Percentiles rank a stretch among this genome's conserved stretches.
These are phyloP conservation scores for Camellia japonica DNA, from an alignment of 148 eudicot species.

Conservation along the genomic window DNA sequence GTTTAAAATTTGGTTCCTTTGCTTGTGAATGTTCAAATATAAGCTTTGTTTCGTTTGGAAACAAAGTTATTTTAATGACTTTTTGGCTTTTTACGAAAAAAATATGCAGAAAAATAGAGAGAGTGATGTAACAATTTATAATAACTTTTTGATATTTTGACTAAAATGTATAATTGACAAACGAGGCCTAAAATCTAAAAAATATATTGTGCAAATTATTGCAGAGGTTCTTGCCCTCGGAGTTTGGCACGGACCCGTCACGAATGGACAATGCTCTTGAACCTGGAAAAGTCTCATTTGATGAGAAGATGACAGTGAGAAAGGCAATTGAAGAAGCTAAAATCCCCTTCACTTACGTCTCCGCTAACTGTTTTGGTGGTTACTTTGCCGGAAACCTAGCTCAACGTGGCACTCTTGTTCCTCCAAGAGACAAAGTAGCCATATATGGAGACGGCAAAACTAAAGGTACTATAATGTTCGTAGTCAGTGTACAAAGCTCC, in stretches of 20 bases:
- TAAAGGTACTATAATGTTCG: constrained; percentile 22
- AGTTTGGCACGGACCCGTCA: constrained; percentile 53
- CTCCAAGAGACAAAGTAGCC: constrained; percentile 29
- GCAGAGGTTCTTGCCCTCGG: constrained; percentile 61
- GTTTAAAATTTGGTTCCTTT: too few species aligned
- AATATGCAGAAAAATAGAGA: too few species aligned
- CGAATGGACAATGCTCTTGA: constrained; percentile 40
- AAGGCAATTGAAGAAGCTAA: constrained; percentile 44
- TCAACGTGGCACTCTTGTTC: constrained; percentile 27
- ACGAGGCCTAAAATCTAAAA: background rate
- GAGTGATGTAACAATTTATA: too few species aligned
- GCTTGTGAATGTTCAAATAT: too few species aligned
- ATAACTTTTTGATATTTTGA: too few species aligned
- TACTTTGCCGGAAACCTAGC: constrained; percentile 34
- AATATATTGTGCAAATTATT: background rate
- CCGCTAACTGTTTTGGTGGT: constrained; percentile 50
- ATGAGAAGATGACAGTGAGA: constrained; percentile 42
- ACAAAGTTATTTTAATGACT: too few species aligned
- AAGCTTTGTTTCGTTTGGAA: too few species aligned
- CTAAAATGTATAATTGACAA: too few species aligned
- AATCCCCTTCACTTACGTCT: constrained; percentile 48
- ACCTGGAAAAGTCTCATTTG: constrained; percentile 48
- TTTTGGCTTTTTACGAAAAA: too few species aligned
- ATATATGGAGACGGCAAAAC: constrained; percentile 35
- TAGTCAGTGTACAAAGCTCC: background rate